phyloP scores from a whole-genome alignment of 306 rosid species.

The Cucurbita argyrosperma region DNA sequence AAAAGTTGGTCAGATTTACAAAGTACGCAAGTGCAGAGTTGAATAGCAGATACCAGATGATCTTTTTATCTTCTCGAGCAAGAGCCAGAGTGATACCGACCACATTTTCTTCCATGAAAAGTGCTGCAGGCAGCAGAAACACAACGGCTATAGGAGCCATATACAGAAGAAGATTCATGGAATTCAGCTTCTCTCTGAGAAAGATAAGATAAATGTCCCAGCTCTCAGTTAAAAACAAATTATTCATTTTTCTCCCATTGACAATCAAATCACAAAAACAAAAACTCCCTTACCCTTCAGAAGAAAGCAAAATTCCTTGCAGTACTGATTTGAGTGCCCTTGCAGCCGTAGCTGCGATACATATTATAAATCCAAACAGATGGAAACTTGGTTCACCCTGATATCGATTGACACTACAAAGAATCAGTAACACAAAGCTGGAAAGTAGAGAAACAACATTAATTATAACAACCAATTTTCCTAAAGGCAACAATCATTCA shows the following conservation, averaged over 20 bases:
- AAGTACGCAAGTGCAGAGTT: slow-evolving; percentile 87
- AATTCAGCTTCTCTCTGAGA: slow-evolving; percentile 90
- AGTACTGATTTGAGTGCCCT: slow-evolving; percentile 90
- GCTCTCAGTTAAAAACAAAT: background rate
- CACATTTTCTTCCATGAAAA: slow-evolving; percentile 91
- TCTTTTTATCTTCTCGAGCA: slow-evolving; percentile 87
- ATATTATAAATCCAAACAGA: slow-evolving; percentile 84
- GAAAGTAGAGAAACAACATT: background rate
- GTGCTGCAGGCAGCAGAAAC: slow-evolving; percentile 97
- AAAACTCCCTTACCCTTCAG: slow-evolving; percentile 65
- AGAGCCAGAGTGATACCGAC: slow-evolving; percentile 94
- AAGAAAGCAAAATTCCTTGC: slow-evolving; percentile 92
- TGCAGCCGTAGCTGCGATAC: slow-evolving; percentile 93
- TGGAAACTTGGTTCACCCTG: slow-evolving; percentile 99
- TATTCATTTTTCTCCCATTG: background rate
- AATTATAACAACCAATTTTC: background rate
- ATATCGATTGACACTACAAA: slow-evolving; percentile 10
- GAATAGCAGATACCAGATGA: slow-evolving; percentile 91
- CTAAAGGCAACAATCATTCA: background rate
- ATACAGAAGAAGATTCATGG: slow-evolving; percentile 96
- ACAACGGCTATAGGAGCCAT: slow-evolving; percentile 99
- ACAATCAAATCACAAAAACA: background rate
- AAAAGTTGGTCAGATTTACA: slow-evolving; percentile 90
- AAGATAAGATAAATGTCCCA: background rate
- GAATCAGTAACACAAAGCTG: background rate